Evolutionary conservation across 768 basidiomycete species (phyloP), one percentile per base, ranked within the genome.

Genomic region (Kwoniella dejecticola): DNA sequence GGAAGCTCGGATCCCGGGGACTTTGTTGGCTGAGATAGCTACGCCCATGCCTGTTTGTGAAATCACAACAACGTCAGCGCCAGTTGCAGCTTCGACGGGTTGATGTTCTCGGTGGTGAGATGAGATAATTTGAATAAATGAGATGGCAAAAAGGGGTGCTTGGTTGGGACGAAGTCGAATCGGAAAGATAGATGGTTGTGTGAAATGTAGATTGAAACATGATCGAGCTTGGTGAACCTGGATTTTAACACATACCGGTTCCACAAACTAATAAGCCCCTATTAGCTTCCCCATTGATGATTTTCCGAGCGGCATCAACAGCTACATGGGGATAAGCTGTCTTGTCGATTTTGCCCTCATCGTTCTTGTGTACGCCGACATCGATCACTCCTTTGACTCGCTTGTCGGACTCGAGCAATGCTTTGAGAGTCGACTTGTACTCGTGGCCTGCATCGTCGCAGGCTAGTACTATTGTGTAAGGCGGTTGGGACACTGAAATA

Each of bases 211-310:
- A n/a, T n/a, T n/a, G n/a, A n/a, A n/a, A n/a, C n/a, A n/a, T n/a
- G n/a, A n/a, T n/a, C n/a, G n/a, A n/a, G n/a, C n/a, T n/a, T n/a
- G n/a, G n/a, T n/a, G n/a, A n/a, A n/a, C n/a, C n/a, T n/a, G n/a
- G n/a, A n/a, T n/a, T n/a, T n/a, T n/a, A n/a, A n/a, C 11, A 67
- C 63, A 65, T 48, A 71, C 74, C 74, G n/a, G 77, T 78, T 4
- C 77, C 77, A 58, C 77, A 78, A 48, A 78, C 68, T 56, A 78
- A 62, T 30, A 78, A 59, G 12, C 70, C 77, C 46, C 77, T 59
- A 58, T 78, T 72, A 13, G 72, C 75, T 52, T 76, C 68, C 24
- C 74, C 75, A 46, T 38, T 62, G 7, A 66, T 64, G 15, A 78
- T 66, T 45, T 69, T 71, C 62, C 62, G 62, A n/a, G 74, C 77